Conservation (phyloP, 1,284 basidiomycete species). For the Cutaneotrichosporon arboriforme region DNA sequence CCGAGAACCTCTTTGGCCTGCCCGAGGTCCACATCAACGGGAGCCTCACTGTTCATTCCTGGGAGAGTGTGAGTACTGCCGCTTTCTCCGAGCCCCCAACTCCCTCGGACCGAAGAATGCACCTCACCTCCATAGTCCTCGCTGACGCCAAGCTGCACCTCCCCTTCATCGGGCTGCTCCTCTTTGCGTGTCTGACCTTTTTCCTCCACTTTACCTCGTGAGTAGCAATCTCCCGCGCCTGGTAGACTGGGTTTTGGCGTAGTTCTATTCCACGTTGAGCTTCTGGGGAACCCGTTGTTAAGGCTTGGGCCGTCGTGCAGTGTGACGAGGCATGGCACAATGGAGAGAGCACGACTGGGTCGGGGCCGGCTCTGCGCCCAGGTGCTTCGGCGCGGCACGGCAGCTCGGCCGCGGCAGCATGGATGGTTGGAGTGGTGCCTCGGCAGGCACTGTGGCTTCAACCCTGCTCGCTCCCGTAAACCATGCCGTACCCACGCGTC, state of each 20-base stretch:
- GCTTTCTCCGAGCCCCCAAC: not conserved
- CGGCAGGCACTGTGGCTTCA: not conserved
- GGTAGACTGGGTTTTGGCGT: too few relatives aligned
- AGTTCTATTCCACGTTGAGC: not conserved
- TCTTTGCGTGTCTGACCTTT: constrained; percentile 4
- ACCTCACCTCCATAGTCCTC: too few relatives aligned
- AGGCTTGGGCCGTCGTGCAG: not conserved
- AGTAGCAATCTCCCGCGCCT: constrained; percentile 1
- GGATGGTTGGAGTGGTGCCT: not conserved
- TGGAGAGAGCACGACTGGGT: too few relatives aligned
- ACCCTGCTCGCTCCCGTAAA: not conserved
- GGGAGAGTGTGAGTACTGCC: constrained; percentile 6
- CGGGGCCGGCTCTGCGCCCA: too few relatives aligned
- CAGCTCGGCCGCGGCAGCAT: too few relatives aligned
- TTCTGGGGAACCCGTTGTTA: not conserved
- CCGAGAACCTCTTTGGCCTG: constrained; percentile 1
- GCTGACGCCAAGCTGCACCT: constrained; percentile 3
- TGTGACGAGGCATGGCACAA: too few relatives aligned
- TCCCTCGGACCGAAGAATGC: too few relatives aligned
- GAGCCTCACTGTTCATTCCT: not conserved
- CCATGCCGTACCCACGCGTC: too few relatives aligned
- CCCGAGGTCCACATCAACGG: constrained; percentile 7
- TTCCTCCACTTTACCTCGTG: constrained; percentile 7
- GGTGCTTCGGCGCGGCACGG: too few relatives aligned
- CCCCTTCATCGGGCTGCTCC: constrained; percentile 5